Conservation (phyloP, 352 stramenopile species). For the Pythium aristosporum region DNA sequence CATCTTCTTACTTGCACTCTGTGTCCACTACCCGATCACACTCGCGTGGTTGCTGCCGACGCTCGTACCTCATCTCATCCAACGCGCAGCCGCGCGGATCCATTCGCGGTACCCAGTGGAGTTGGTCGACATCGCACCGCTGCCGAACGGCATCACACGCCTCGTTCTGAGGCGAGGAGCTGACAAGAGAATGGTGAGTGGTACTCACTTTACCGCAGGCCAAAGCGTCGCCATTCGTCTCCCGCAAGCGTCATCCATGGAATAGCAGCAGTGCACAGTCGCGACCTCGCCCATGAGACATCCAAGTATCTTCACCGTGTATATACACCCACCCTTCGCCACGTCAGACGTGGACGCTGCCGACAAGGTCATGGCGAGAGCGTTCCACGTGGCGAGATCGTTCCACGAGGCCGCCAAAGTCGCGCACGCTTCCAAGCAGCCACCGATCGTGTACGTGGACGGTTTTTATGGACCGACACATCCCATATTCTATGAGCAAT, state of each 20-base stretch:
- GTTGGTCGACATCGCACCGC: conserved; percentile 32
- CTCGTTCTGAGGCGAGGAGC: conserved; percentile 15
- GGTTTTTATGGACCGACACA: conserved; percentile 32
- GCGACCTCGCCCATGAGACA: conserved; percentile 27
- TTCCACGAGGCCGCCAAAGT: conserved; percentile 34
- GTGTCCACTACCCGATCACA: conserved; percentile 27
- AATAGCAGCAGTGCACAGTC: conserved; percentile 36
- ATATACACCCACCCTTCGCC: conserved; percentile 13
- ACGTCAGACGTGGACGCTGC: not conserved
- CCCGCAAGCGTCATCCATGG: conserved; percentile 30
- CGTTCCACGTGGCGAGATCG: conserved; percentile 25
- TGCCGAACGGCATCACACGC: conserved; percentile 31
- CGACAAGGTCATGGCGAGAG: not conserved
- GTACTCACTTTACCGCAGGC: conserved; percentile 23
- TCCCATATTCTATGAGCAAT: conserved; percentile 28
- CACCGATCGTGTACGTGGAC: conserved; percentile 30
- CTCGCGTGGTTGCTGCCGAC: conserved; percentile 33
- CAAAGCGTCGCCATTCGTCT: conserved; percentile 36
- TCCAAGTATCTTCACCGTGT: conserved; percentile 28
- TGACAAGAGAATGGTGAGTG: not conserved
- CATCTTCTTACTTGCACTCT: conserved; percentile 25
- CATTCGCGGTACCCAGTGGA: conserved; percentile 28
- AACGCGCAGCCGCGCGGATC: conserved; percentile 12
- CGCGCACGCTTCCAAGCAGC: conserved; percentile 27
- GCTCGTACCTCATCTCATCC: conserved; percentile 27